Evolutionary conservation across 1,284 basidiomycete species (phyloP).

Genomic region (Inonotus hispidus): DNA sequence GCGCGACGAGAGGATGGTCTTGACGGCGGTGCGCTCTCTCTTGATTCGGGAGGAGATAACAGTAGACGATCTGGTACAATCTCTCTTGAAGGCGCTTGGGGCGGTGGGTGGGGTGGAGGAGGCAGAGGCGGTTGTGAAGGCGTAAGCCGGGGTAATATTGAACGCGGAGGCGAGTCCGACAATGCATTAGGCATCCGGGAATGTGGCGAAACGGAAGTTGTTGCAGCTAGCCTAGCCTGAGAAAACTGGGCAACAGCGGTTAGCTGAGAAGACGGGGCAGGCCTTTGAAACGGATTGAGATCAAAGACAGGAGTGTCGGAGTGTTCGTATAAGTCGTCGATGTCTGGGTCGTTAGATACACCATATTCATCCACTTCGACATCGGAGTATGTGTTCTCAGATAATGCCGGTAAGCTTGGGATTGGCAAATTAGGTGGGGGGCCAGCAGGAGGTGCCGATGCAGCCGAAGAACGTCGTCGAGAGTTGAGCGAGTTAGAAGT

Average conservation of each 20-base stretch:
- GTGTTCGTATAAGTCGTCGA: slow-evolving; percentile 18
- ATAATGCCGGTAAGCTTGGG: slow-evolving; percentile 46
- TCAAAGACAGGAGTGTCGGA: slow-evolving; percentile 20
- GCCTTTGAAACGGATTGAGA: slow-evolving; percentile 37
- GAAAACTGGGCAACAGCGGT: slow-evolving; percentile 57
- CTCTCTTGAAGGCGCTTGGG: slow-evolving; percentile 35
- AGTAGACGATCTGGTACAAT: slow-evolving; percentile 39
- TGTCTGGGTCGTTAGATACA: slow-evolving; percentile 18
- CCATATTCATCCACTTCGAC: slow-evolving; percentile 15
- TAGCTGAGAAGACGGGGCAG: slow-evolving; percentile 48
- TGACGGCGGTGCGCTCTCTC: slow-evolving; percentile 34
- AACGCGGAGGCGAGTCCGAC: slow-evolving; percentile 52
- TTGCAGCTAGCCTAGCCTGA: slow-evolving; percentile 43
- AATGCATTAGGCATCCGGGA: slow-evolving; percentile 40
- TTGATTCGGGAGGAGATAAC: slow-evolving; percentile 37
- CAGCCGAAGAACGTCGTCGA: slow-evolving; percentile 62
- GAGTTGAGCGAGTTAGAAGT: slow-evolving; percentile 30
- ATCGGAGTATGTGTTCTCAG: slow-evolving; percentile 24
- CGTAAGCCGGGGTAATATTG: slow-evolving; percentile 36
- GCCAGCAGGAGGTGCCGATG: slow-evolving; percentile 54
- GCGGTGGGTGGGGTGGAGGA: slow-evolving; percentile 25
- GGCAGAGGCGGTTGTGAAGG: slow-evolving; percentile 35
- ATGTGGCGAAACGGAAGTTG: slow-evolving; percentile 29
- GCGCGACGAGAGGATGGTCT: slow-evolving; percentile 73
- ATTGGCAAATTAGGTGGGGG: slow-evolving; percentile 75